Evolutionary conservation across 2,329 filamentous ascomycete species (phyloP), one percentile per base, ranked within the genome.

Genomic region (Pestalotiopsis sp.): DNA sequence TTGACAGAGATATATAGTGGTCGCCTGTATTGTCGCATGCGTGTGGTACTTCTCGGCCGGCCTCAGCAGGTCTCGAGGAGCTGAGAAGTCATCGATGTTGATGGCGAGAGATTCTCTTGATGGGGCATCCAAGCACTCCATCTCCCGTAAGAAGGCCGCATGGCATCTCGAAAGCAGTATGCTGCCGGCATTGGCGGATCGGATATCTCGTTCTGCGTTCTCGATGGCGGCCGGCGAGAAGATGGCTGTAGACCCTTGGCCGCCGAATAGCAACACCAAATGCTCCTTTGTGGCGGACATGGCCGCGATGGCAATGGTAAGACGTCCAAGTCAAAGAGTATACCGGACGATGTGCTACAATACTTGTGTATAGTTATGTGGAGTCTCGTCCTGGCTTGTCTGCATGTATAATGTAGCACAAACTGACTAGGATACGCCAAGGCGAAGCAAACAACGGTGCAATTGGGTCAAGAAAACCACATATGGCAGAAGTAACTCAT

Each of bases 1-100:
- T 52, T 68, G 67, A 31, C 67, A 68, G 49, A 68, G 67, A 25
- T 68, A 68, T 12, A 68, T 66, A 62, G 67, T 68, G 40, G 62
- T 68, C 36, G 67, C 67, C 56, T 68, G 67, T 20, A 68, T n/a
- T 27, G 66, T 52, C 4, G 67, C 17, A 52, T 68, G 67, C 61
- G 61, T 56, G 25, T 68, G 52, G 38, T 60, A 68, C 56, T 68
- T 27, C 40, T 31, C 61, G 5, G 38, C 56, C 6, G 67, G 67
- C 62, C 49, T 66, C 59, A 68, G 66, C 40, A 68, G 60, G 17
- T 68, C 57, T 27, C 38, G 38, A 5, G 36, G 36, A 25, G 27
- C 13, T 1, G 31, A 25, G 45, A 66, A 66, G 7, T 56, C 14
- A 1, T 14, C 36, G 41, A 57, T 12, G 12, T 66, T 23, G 25